Conservation (phyloP, 192 early-diverging fungal genomes). For the Podila horticola region DNA sequence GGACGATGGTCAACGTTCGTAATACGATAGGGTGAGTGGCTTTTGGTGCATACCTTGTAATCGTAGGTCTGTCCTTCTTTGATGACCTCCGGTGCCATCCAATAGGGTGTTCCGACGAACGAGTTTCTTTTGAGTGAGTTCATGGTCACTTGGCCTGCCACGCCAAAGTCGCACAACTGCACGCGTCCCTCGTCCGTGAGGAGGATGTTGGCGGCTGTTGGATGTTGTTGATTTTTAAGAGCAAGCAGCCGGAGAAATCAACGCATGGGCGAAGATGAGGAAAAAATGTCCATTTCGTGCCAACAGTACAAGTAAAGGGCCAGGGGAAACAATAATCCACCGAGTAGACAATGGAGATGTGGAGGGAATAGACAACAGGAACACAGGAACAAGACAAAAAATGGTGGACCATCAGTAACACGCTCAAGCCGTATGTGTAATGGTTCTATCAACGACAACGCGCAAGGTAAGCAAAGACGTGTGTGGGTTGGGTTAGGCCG, state of each 20-base stretch:
- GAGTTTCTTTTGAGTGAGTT: conserved; percentile 83
- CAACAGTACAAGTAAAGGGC: not conserved
- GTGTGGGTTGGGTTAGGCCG: no score
- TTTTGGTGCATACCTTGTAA: conserved; percentile 72
- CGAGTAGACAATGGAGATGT: not conserved
- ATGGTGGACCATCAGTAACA: not conserved
- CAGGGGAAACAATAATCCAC: not conserved
- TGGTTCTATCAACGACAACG: not conserved
- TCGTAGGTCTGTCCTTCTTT: conserved; percentile 87
- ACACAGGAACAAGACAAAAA: conserved; percentile 1
- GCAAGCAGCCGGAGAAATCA: not conserved
- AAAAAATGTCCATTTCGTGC: not conserved
- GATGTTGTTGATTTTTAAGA: not conserved
- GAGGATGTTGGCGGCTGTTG: conserved; percentile 89
- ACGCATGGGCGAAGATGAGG: not conserved
- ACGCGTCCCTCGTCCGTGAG: conserved; percentile 90
- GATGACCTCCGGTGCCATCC: conserved; percentile 92
- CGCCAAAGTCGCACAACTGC: conserved; percentile 97
- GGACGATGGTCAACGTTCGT: not conserved
- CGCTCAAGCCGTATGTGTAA: not conserved
- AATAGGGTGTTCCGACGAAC: conserved; percentile 95
- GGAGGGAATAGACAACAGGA: not conserved
- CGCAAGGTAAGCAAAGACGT: not conserved
- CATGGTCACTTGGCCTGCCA: conserved; percentile 84
- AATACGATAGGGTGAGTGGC: not conserved